These are phyloP conservation scores for Cruciata laevipes DNA, from an alignment of 257 asterid species.

Conservation along the genomic window DNA sequence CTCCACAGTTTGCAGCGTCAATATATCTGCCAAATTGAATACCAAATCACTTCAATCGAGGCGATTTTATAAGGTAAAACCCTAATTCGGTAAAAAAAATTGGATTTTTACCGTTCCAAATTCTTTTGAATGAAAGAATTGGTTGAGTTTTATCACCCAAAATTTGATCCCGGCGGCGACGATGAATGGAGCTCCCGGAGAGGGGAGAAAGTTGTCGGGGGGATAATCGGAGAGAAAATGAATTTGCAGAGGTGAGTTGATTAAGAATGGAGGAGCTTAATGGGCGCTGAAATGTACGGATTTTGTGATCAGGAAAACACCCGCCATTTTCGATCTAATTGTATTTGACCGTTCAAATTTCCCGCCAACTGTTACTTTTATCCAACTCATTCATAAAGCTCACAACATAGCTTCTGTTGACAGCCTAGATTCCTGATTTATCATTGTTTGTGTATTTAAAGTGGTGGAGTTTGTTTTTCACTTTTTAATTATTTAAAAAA, in stretches of 20 bases:
- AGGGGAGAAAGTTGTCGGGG: constrained; percentile 4
- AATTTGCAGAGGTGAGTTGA: constrained; percentile 4
- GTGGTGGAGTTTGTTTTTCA: too few species aligned
- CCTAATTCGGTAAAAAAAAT: background rate
- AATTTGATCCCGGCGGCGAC: background rate
- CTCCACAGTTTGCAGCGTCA: constrained; percentile 8
- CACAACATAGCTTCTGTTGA: background rate
- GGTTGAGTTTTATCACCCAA: constrained; percentile 6
- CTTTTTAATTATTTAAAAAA: too few species aligned
- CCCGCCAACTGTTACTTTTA: constrained; percentile 16
- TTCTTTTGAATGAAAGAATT: background rate
- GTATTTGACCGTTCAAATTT: constrained; percentile 15
- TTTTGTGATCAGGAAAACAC: constrained; percentile 9
- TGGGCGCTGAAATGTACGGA: constrained; percentile 10
- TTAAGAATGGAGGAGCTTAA: constrained; percentile 17
- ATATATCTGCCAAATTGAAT: background rate
- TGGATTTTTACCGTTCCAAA: background rate
- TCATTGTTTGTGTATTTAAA: background rate
- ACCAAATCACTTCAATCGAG: background rate
- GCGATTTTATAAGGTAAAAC: background rate
- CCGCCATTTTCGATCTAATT: constrained; percentile 2
- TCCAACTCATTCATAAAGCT: background rate
- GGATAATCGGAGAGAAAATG: constrained; percentile 7
- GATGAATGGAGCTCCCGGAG: background rate
- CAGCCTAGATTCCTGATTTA: background rate